A percentile compares a stretch with the other conserved stretches of the same genome.
phyloP scores from a whole-genome alignment of 2,329 filamentous ascomycete genomes.

The Trichoderma guizhouense region DNA sequence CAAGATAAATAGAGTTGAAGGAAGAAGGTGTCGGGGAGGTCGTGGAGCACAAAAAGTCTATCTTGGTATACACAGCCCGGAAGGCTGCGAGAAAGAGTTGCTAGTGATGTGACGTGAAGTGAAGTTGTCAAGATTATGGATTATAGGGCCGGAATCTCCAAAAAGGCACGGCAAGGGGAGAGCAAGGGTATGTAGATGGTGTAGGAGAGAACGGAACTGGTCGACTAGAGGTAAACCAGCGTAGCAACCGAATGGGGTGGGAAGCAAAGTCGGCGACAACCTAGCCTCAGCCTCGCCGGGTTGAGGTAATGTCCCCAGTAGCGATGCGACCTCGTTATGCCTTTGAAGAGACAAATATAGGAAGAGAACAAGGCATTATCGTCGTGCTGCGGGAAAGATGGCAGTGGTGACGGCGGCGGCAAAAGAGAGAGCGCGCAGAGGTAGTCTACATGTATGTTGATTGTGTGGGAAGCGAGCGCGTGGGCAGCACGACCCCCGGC shows the following conservation, averaged over 20 bases:
- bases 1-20: slow-evolving; percentile 32
- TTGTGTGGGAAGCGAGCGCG: slow-evolving; percentile 13
- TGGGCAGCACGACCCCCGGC: slow-evolving; percentile 8
- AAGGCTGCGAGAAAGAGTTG: slow-evolving; percentile 33
- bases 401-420: slow-evolving; percentile 4
- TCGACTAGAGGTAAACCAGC: not conserved
- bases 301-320: not conserved
- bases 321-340: not conserved
- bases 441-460: slow-evolving; percentile 18
- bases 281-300: slow-evolving; percentile 16
- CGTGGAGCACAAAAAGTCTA: slow-evolving; percentile 33
- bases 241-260: slow-evolving; percentile 10
- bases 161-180: slow-evolving; percentile 15
- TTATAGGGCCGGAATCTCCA: slow-evolving; percentile 31
- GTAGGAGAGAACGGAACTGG: slow-evolving; percentile 14
- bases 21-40: slow-evolving; percentile 27
- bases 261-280: slow-evolving; percentile 1
- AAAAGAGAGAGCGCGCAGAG: slow-evolving; percentile 11
- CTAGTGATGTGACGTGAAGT: slow-evolving; percentile 24
- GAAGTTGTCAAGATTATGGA: slow-evolving; percentile 28
- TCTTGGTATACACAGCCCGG: slow-evolving; percentile 47
- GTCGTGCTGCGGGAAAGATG: slow-evolving; percentile 9
- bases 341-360: slow-evolving; percentile 14
- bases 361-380: slow-evolving; percentile 12
- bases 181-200: slow-evolving; percentile 24